phyloP scores from a whole-genome alignment of 331 rosid genomes.

The Ulmus americana region DNA sequence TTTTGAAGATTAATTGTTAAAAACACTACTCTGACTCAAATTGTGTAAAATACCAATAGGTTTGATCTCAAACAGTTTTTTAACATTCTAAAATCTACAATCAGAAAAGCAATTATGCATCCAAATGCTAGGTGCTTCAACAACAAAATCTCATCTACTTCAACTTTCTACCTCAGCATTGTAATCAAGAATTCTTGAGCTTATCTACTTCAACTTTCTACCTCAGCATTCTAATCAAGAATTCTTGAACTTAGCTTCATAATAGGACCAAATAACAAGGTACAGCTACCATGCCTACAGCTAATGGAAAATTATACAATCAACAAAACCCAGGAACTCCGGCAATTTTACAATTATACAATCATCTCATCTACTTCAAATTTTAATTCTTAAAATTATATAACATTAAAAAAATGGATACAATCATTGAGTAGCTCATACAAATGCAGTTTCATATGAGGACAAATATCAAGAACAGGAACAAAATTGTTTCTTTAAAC shows the following conservation, averaged over 20 bases:
- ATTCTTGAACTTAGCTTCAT: constrained; percentile 2
- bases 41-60: not conserved
- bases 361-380: no score
- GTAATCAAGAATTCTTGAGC: not conserved
- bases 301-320: not conserved
- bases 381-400: no score
- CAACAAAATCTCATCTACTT: not conserved
- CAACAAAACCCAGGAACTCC: not conserved
- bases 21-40: no score
- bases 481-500: not conserved
- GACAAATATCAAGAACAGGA: not conserved
- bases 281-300: no score
- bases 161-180: not conserved
- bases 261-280: not conserved
- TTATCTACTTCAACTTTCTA: not conserved
- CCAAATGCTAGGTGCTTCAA: not conserved
- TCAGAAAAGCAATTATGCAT: not conserved
- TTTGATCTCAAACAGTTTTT: not conserved
- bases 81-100: not conserved
- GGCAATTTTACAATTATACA: not conserved
- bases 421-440: no score
- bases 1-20: no score
- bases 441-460: no score
- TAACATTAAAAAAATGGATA: no score
- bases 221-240: not conserved